Percentiles rank a stretch among this genome's conserved stretches.
These are phyloP conservation scores for Colletotrichum tamarilloi DNA, from an alignment of 2,329 filamentous ascomycete genomes.

Conservation along the genomic window DNA sequence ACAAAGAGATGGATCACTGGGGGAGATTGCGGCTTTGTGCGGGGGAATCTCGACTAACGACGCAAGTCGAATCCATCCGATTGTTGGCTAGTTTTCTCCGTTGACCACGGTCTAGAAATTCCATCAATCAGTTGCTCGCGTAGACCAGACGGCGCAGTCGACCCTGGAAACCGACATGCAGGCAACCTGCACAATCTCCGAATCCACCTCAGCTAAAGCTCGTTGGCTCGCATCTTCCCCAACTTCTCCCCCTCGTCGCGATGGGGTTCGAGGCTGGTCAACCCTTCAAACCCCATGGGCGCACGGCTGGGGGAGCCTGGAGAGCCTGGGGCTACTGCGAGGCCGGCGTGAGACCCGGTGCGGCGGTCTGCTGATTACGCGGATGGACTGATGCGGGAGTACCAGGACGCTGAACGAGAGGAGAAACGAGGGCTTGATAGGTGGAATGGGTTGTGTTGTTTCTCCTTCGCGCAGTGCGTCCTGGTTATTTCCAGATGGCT, in stretches of 20 bases:
- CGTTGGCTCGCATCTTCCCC: constrained; percentile 15
- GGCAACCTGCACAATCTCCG: constrained; percentile 31
- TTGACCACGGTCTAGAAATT: constrained; percentile 17
- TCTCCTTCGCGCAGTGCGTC: constrained; percentile 24
- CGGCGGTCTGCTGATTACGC: constrained; percentile 19
- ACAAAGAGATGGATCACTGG: constrained; percentile 27
- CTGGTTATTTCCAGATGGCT: constrained; percentile 28
- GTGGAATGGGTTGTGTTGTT: constrained; percentile 23
- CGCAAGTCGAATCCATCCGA: constrained; percentile 8
- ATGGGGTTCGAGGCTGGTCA: not conserved
- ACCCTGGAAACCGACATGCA: constrained; percentile 20
- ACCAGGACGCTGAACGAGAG: not conserved
- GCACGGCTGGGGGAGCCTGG: not conserved
- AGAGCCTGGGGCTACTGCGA: not conserved
- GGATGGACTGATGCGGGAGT: not conserved
- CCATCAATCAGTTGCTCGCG: constrained; percentile 26
- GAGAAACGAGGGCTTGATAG: constrained; percentile 16
- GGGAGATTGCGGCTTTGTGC: constrained; percentile 14
- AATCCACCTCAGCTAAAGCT: constrained; percentile 17
- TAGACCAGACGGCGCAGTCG: not conserved
- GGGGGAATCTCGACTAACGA: constrained; percentile 20
- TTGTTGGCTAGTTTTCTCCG: constrained; percentile 28
- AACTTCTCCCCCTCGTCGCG: constrained; percentile 10
- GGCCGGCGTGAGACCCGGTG: not conserved
- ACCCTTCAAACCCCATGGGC: not conserved